Evolutionary conservation across 2,329 filamentous ascomycete species (phyloP), one percentile per base, ranked within the genome.

Genomic region (Colletotrichum orchidophilum): DNA sequence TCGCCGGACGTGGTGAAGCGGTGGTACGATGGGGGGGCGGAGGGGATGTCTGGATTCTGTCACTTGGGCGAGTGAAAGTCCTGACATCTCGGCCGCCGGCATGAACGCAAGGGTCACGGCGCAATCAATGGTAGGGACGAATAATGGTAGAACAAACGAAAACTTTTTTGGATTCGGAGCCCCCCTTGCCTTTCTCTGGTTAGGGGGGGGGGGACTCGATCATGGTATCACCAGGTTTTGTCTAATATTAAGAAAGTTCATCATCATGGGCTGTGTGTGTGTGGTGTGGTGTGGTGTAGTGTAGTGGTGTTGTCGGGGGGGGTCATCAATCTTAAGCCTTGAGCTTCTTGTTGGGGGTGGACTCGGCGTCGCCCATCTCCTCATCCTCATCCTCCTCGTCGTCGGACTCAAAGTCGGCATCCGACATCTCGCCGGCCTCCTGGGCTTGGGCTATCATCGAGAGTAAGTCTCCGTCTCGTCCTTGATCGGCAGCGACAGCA

Each of bases 351-450:
- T 86, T 86, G 60, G 80, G 73, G 6, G 83, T 82, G 63, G 79
- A 78, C 57, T 76, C 74, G 66, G 77, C 77, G 70, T 74, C 74
- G 77, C 82, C 86, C 73, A 84, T 85, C 55, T 85, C 86, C 64
- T 87, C 85, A 24, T 84, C 85, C 42, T 86, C 87, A 60, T 88
- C 86, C 6, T 88, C 87, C 21, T 90, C 89, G 13, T 88, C 88
- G 8, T 86, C 87, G 9, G 86, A 79, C 77, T 94, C 92, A 75
- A 94, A 92, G 73, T 95, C 92, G 53, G 89, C 79, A 71, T 95
- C 94, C 76, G 84, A 91, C 78, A 92, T 79, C 12, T 88, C 88
- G 61, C 91, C 91, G 66, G 89, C 84, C 76, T 94, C 92, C 79
- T 92, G 90, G 55, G 94, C 93, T 83, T 93, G 88, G 63, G 88